Conservation (phyloP, 202 grass and related monocot species). For the Carex arenaria region DNA sequence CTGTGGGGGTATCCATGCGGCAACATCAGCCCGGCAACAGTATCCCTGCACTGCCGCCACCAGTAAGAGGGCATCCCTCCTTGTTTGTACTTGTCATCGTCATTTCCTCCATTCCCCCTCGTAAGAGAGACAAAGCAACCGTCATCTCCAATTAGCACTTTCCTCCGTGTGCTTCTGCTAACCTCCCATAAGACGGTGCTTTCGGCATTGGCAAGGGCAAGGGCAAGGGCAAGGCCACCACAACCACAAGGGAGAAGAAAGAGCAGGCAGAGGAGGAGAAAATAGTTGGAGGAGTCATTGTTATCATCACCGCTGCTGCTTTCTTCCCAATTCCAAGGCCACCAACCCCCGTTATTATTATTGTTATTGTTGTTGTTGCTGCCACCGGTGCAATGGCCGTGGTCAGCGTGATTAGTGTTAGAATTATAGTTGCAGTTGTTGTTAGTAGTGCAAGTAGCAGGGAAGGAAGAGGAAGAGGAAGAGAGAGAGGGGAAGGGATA, state of each 20-base stretch:
- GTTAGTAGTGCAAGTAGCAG: neutral
- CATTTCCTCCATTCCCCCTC: too few species aligned
- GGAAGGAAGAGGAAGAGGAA: neutral
- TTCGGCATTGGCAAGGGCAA: neutral
- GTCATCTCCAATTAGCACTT: conserved; percentile 32
- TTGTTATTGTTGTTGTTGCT: neutral
- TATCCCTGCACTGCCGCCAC: conserved; percentile 26
- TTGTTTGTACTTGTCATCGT: neutral
- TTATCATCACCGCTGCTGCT: neutral
- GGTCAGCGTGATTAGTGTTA: neutral
- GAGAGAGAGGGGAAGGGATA: neutral
- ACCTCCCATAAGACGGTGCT: conserved; percentile 50
- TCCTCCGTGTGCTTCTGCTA: conserved; percentile 40
- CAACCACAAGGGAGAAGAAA: conserved; percentile 30
- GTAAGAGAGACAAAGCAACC: neutral
- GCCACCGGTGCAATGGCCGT: neutral
- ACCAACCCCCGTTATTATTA: neutral
- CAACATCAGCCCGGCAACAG: conserved; percentile 39
- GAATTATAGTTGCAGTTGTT: neutral
- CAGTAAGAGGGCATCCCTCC: conserved; percentile 27
- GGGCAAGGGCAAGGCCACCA: conserved; percentile 38
- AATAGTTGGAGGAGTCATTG: neutral
- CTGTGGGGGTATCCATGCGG: conserved; percentile 78
- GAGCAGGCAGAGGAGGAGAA: conserved; percentile 26
- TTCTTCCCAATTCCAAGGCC: conserved; percentile 14